Base-by-base conservation (phyloP, 805 yeast species). In the Saccharomyces kudriavzevii region DNA sequence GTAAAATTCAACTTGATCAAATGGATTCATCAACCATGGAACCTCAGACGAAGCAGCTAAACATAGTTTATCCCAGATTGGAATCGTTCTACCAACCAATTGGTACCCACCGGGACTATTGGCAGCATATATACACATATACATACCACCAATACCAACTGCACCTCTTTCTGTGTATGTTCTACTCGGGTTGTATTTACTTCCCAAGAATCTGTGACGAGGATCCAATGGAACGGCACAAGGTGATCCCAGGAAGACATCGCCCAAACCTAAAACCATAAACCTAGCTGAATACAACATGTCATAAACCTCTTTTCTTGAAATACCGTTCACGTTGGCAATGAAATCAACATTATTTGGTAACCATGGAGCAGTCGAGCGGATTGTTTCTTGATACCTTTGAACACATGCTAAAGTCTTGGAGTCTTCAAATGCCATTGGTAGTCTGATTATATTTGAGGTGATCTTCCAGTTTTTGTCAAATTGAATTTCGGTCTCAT, bases 101-200 rank as follows among this genome's bases (percentile, higher is more conserved):
- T 92, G 98, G 73, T 92, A 92, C 30, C 99, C 99, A 73, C 99
- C 99, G 49, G 99, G 99, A 26, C 97, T 89, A 60, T 89, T 95
- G 92, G 92, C 91, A 30, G 98, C 89, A 72, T 92, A 92, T 62
- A 92, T 91, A 75, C 98, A 92, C 98, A 92, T 91, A 78, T 90
- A 94, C 88, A 87, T 89, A 62, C 99, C 98, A 58, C 99, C 99
- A 68, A 94, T 85, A 66, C 99, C 99, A 57, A 92, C 98, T 40
- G 94, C 87, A 61, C 99, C 99, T 67, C 89, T 89, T 43, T 97
- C 96, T 2, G 99, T 92, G 75, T 79, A 91, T 1, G 97, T 89
- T 76, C 99, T 82, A 13, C 97, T 87, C 43, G 99, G 99, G 68
- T 92, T 92, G 74, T 92, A 94, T 73, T 92, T 92, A 29, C 96